Conservation (phyloP, 352 stramenopile species). For the Aphanomyces invadans region DNA sequence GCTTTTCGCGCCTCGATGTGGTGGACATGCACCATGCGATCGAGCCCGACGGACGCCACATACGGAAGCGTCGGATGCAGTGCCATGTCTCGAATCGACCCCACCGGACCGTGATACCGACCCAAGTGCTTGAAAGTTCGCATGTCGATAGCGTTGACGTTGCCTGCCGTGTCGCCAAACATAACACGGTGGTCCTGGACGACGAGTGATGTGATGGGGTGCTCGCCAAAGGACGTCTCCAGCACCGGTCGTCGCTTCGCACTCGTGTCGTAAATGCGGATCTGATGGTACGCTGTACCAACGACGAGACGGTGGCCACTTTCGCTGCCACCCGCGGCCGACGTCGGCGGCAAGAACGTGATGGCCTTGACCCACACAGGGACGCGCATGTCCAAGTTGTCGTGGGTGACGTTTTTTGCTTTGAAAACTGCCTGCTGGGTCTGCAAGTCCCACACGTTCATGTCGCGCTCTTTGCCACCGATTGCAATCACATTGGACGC, state of each 20-base stretch:
- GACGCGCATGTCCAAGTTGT: conserved; percentile 83
- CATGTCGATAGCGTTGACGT: conserved; percentile 85
- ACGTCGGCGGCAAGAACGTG: conserved; percentile 33
- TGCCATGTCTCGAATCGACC: conserved; percentile 84
- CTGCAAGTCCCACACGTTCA: conserved; percentile 78
- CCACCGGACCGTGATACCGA: conserved; percentile 81
- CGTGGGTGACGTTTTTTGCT: conserved; percentile 80
- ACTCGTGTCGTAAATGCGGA: conserved; percentile 85
- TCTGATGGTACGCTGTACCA: conserved; percentile 66
- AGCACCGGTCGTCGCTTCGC: conserved; percentile 70
- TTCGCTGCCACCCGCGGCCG: conserved; percentile 47
- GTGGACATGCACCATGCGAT: conserved; percentile 92
- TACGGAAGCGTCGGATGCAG: conserved; percentile 86
- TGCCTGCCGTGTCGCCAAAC: conserved; percentile 84
- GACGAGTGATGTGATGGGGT: conserved; percentile 52
- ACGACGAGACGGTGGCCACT: conserved; percentile 62
- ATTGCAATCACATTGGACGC: conserved; percentile 53
- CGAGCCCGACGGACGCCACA: conserved; percentile 85
- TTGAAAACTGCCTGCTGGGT: conserved; percentile 65
- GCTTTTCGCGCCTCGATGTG: conserved; percentile 80
- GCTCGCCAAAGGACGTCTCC: conserved; percentile 63
- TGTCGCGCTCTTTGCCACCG: conserved; percentile 75
- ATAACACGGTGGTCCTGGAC: conserved; percentile 71
- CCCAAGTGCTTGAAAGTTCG: conserved; percentile 79
- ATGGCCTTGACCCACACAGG: conserved; percentile 86